Conservation (phyloP, 306 rosid species). For the Carpinus fangiana region DNA sequence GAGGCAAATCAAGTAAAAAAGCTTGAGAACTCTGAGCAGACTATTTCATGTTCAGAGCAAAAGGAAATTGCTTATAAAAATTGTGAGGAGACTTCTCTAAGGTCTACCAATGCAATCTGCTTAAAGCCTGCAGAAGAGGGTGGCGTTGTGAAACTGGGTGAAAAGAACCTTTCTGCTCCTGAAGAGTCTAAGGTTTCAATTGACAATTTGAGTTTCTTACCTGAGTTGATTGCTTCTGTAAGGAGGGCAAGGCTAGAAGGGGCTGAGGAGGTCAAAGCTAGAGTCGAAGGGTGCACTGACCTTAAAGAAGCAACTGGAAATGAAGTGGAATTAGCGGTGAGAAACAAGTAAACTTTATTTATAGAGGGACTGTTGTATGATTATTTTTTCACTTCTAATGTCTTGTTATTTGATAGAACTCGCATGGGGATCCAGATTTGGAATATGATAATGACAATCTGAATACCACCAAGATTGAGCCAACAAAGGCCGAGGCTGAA, state of each 20-base stretch:
- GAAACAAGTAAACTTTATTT: constrained; percentile 30
- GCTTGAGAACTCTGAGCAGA: constrained; percentile 39
- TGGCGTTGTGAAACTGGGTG: constrained; percentile 39
- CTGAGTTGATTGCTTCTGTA: constrained; percentile 84
- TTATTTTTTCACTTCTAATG: constrained; percentile 28
- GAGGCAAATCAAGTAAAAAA: constrained; percentile 31
- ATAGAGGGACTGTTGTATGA: constrained; percentile 13
- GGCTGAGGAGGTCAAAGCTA: constrained; percentile 56
- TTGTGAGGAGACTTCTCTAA: constrained; percentile 31
- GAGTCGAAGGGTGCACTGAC: constrained; percentile 39
- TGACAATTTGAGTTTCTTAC: constrained; percentile 62
- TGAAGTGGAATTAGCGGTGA: constrained; percentile 63
- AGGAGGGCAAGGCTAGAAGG: constrained; percentile 73
- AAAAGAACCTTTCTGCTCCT: constrained; percentile 38
- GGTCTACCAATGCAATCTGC: constrained; percentile 32
- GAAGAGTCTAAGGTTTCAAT: constrained; percentile 48
- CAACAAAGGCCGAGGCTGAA: constrained; percentile 94
- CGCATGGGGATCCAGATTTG: constrained; percentile 64
- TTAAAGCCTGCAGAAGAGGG: constrained; percentile 38
- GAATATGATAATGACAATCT: constrained; percentile 66
- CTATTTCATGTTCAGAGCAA: constrained; percentile 35
- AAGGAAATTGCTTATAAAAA: constrained; percentile 35
- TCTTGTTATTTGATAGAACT: constrained; percentile 52
- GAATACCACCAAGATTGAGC: constrained; percentile 73
- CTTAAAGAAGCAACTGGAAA: constrained; percentile 50